phyloP scores from a whole-genome alignment of 768 basidiomycete genomes.

The Tulasnella sp. region DNA sequence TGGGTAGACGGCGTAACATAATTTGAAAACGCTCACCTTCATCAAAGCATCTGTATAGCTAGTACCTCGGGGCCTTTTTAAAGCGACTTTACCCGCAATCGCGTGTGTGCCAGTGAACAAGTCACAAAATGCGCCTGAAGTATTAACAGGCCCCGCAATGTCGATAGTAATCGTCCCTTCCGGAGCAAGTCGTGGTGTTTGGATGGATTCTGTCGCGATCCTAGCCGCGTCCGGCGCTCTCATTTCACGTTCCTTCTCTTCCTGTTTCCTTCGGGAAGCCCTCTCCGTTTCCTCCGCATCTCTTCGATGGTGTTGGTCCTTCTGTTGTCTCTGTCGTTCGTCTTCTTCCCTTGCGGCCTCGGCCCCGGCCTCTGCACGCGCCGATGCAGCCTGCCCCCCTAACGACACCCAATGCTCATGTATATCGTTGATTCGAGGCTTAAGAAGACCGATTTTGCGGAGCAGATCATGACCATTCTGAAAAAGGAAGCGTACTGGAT shows the following conservation, averaged over 20 bases:
- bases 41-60: too few species aligned
- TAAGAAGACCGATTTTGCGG: conserved; percentile 54
- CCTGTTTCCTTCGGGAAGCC: conserved; percentile 4
- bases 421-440: conserved; percentile 36
- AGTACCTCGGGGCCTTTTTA: too few species aligned
- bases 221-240: neutral
- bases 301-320: conserved; percentile 33
- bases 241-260: neutral
- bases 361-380: conserved; percentile 37
- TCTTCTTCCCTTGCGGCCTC: conserved; percentile 33
- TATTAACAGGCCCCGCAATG: too few species aligned
- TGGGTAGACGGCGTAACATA: too few species aligned
- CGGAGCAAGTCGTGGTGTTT: conserved; percentile 4
- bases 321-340: conserved; percentile 36
- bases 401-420: conserved; percentile 27
- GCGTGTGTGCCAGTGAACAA: too few species aligned
- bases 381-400: conserved; percentile 29
- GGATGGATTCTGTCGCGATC: neutral
- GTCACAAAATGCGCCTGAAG: too few species aligned
- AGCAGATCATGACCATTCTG: conserved; percentile 74
- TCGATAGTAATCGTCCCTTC: neutral
- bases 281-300: conserved; percentile 16
- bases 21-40: too few species aligned
- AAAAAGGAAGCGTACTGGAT: conserved; percentile 6
- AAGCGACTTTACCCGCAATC: too few species aligned